These are phyloP conservation scores for Fusarium penzigii DNA, from an alignment of 2,329 filamentous ascomycete genomes.

Conservation along the genomic window DNA sequence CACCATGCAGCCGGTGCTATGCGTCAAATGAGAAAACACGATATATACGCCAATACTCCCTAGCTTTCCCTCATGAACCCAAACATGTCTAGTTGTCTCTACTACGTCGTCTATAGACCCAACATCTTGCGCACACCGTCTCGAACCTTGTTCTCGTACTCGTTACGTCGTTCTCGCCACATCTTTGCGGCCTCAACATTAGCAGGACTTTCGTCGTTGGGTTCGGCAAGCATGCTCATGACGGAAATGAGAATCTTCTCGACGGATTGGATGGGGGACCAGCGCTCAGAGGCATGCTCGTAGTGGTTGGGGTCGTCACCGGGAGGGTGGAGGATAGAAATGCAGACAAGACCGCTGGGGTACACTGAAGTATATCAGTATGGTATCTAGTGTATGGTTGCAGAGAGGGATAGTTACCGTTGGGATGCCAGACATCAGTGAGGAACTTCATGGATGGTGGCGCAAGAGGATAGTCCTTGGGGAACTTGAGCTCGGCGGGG, in stretches of 20 bases:
- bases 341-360: constrained; percentile 88
- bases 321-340: constrained; percentile 95
- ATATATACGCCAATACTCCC: constrained; percentile 27
- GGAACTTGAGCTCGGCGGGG: constrained; percentile 91
- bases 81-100: no score
- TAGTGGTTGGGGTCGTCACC: constrained; percentile 99
- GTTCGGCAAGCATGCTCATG: constrained; percentile 97
- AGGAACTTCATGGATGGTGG: constrained; percentile 96
- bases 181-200: constrained; percentile 96
- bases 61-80: constrained; percentile 2
- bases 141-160: constrained; percentile 86
- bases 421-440: constrained; percentile 94
- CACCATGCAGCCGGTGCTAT: constrained; percentile 28
- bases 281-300: constrained; percentile 92
- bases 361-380: constrained; percentile 64
- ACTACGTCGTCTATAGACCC: constrained; percentile 56
- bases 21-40: constrained; percentile 13
- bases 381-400: neutral
- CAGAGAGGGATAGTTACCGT: constrained; percentile 60
- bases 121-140: constrained; percentile 78
- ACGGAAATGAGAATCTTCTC: constrained; percentile 97
- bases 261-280: constrained; percentile 95
- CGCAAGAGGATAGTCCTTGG: constrained; percentile 93
- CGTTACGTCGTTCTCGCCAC: constrained; percentile 81
- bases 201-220: constrained; percentile 94